Evolutionary conservation across 2,329 filamentous ascomycete species (phyloP).

Genomic region (Ilyonectria mors-panacis): DNA sequence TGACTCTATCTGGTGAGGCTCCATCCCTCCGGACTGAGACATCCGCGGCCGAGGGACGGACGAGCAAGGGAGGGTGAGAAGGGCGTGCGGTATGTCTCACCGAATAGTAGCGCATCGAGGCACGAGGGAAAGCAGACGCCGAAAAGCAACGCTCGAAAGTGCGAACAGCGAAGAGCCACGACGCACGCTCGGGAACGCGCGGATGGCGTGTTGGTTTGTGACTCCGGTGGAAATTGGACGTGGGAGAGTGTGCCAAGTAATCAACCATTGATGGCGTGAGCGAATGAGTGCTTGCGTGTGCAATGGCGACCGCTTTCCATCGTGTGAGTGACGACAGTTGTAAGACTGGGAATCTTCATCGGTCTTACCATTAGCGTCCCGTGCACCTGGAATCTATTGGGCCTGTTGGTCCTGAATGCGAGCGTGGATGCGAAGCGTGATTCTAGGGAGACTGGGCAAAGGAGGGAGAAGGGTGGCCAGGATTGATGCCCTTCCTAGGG

Average conservation of each 20-base stretch:
- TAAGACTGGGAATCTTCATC: slow-evolving; percentile 15
- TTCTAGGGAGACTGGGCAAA: slow-evolving; percentile 10
- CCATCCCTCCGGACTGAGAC: slow-evolving; percentile 8
- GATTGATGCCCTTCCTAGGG: slow-evolving; percentile 11
- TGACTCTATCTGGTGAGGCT: slow-evolving; percentile 1
- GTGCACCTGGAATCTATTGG: neutral
- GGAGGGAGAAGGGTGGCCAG: neutral
- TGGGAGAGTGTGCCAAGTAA: slow-evolving; percentile 13
- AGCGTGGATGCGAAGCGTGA: neutral
- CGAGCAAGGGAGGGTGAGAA: slow-evolving; percentile 2
- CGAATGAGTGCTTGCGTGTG: neutral
- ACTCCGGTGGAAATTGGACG: slow-evolving; percentile 21
- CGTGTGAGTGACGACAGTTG: neutral
- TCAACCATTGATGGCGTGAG: neutral
- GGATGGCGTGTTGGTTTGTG: neutral
- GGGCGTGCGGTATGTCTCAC: slow-evolving; percentile 28
- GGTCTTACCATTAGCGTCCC: slow-evolving; percentile 8
- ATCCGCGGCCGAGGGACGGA: neutral
- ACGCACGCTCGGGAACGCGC: slow-evolving; percentile 5
- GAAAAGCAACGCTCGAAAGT: slow-evolving; percentile 34
- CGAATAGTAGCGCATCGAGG: slow-evolving; percentile 22
- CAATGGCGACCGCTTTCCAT: neutral
- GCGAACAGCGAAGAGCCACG: slow-evolving; percentile 26
- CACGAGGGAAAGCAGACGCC: slow-evolving; percentile 33
- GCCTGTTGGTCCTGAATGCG: neutral